Evolutionary conservation across 2,329 filamentous ascomycete genomes (phyloP).

Genomic region (Leptographium galeiforme): DNA sequence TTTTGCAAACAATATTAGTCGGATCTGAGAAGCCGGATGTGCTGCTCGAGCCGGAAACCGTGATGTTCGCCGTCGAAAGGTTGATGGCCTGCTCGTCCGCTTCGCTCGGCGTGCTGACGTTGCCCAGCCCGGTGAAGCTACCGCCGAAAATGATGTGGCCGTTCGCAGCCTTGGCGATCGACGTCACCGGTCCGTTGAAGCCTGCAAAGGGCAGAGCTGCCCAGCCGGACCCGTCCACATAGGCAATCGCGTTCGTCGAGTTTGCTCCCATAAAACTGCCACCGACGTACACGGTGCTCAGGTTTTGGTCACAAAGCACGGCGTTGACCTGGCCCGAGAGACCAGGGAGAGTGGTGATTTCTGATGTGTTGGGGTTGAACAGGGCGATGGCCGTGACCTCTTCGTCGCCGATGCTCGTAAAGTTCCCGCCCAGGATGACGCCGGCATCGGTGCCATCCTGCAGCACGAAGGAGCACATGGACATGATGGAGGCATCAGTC

Average conservation of each 20-base stretch:
- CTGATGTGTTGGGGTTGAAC: conserved; percentile 59
- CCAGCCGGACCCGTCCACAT: conserved; percentile 57
- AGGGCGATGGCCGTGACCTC: conserved; percentile 68
- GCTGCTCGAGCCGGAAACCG: conserved; percentile 47
- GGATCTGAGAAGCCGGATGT: conserved; percentile 59
- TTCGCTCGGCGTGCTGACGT: conserved; percentile 53
- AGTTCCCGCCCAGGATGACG: conserved; percentile 84
- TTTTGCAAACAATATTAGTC: conserved; percentile 70
- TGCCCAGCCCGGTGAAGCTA: conserved; percentile 76
- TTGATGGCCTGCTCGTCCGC: conserved; percentile 73
- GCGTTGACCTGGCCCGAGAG: conserved; percentile 72
- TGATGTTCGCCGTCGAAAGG: conserved; percentile 63
- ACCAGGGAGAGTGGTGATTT: conserved; percentile 63
- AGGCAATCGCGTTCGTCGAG: conserved; percentile 82
- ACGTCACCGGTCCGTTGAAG: conserved; percentile 83
- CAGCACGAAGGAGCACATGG: conserved; percentile 71
- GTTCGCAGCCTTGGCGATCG: conserved; percentile 67
- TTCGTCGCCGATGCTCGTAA: conserved; percentile 72
- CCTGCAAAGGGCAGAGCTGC: conserved; percentile 77
- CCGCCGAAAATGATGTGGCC: conserved; percentile 89
- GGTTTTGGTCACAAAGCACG: conserved; percentile 66
- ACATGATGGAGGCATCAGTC: conserved; percentile 71
- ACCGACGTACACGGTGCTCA: conserved; percentile 77
- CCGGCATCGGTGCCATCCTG: conserved; percentile 55
- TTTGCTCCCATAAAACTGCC: conserved; percentile 70